A percentile compares a stretch with the other conserved stretches of the same genome.
These are phyloP conservation scores for Aspergillus sp. DNA, from an alignment of 2,329 filamentous ascomycete genomes.

Conservation along the genomic window DNA sequence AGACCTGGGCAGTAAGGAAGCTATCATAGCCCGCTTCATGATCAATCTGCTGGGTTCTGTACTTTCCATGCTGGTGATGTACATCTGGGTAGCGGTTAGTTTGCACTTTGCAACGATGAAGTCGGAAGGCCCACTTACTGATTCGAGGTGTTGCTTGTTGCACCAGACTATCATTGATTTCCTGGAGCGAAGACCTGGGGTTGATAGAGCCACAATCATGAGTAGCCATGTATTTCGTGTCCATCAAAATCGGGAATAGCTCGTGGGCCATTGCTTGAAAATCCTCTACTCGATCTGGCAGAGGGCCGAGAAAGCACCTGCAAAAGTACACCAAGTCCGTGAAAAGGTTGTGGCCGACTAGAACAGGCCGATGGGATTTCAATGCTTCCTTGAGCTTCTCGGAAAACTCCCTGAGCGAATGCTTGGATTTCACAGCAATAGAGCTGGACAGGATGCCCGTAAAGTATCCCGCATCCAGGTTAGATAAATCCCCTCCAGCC, in stretches of 20 bases:
- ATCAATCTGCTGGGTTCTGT: constrained; percentile 15
- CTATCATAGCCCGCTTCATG: constrained; percentile 64
- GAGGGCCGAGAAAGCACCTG: constrained; percentile 52
- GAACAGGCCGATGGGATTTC: constrained; percentile 42
- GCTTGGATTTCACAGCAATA: constrained; percentile 10
- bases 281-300: constrained; percentile 53
- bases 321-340: constrained; percentile 60
- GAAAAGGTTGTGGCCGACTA: constrained; percentile 62
- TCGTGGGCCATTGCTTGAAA: constrained; percentile 49
- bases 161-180: constrained; percentile 21
- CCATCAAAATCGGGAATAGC: constrained; percentile 54
- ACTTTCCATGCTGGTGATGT: constrained; percentile 27
- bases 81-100: constrained; percentile 23
- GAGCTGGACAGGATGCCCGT: constrained; percentile 14
- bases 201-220: constrained; percentile 50
- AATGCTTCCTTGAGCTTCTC: constrained; percentile 36
- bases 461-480: constrained; percentile 31
- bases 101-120: not conserved
- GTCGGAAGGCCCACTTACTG: constrained; percentile 15
- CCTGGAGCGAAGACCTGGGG: constrained; percentile 33
- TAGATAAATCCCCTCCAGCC: constrained; percentile 35
- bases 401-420: constrained; percentile 21
- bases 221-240: constrained; percentile 62
- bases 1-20: constrained; percentile 55
- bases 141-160: constrained; percentile 23